Conservation (phyloP, 2,329 filamentous ascomycete genomes). For the Verticillium tricorpus region DNA sequence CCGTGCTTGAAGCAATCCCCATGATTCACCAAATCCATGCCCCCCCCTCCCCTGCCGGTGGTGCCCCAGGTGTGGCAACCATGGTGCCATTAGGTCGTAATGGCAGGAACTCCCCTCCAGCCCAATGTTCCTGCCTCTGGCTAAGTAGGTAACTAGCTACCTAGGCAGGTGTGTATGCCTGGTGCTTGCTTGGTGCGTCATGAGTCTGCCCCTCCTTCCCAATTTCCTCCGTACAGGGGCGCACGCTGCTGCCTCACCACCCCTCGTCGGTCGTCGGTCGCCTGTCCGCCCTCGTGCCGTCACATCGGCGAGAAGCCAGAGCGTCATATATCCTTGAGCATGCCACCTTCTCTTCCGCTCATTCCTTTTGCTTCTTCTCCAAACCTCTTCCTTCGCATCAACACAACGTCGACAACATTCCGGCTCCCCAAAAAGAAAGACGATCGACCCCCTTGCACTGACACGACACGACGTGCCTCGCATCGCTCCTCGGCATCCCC, state of each 20-base stretch:
- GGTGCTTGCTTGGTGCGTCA: constrained; percentile 10
- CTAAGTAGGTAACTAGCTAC: background rate
- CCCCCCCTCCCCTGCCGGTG: background rate
- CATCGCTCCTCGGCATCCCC: background rate
- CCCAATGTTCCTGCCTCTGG: background rate
- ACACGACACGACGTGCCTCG: background rate
- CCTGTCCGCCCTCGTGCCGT: background rate
- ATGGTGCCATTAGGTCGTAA: background rate
- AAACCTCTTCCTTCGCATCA: background rate
- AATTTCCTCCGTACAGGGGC: constrained; percentile 12
- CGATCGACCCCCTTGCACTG: background rate
- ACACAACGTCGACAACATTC: background rate
- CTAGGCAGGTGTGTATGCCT: background rate
- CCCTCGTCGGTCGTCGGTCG: no score
- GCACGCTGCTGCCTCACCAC: background rate
- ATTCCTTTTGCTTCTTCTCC: background rate
- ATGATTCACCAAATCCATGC: background rate
- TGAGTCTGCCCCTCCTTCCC: constrained; percentile 14
- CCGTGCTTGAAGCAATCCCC: background rate
- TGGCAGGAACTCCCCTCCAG: background rate
- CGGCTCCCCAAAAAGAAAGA: background rate
- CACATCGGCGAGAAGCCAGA: background rate
- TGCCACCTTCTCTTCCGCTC: constrained; percentile 15
- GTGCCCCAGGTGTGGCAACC: background rate
- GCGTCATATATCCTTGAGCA: background rate